Base-by-base conservation (phyloP, 192 early-diverging fungal genomes). In the Ramicandelaber brevisporus region DNA sequence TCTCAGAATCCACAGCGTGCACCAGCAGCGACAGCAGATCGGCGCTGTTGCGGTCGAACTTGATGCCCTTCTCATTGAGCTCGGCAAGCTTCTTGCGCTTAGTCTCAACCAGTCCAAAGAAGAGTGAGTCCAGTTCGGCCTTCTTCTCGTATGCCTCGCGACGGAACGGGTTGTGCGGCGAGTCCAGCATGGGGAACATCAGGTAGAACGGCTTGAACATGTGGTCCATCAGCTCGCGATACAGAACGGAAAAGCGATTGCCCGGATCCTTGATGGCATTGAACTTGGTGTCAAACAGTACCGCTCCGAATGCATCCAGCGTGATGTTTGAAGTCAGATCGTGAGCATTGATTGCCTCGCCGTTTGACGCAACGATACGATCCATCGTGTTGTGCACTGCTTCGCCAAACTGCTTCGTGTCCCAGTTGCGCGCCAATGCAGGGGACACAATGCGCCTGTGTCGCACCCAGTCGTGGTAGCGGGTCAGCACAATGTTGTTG, bases 11-110 rank as follows among this genome's bases (percentile, higher is more conserved):
- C 34, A 54, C 44, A 3, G 57, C 55, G 36, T 67, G 57, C 6
- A 67, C 41, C 58, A 67, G 50, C 31, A 67, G 41, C 7, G 61
- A 53, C 17, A 67, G 41, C 40, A 67, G 26, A 21, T 56, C 56
- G 7, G 40, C 49, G 20, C 27, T 48, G 29, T 39, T 39, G 24
- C 41, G 50, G 26, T 53, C 52, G 12, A 50, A 43, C 30, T 31
- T 31, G 13, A 15, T 35, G 8, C 28, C 30, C 15, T 17, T 22
- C 5, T 5, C 31, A 27, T 45, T 32, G 10, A 57, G 44, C 45
- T 48, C 53, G 11, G 21, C 23, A n/a, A n/a, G n/a, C n/a, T n/a
- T n/a, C 6, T 32, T 32, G 27, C 40, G 48, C 2, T 54, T 50
- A 0, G 31, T 20, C 13, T 58, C 55, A 25, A 63, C 55, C 17